Percentiles rank a stretch among this genome's conserved stretches.
phyloP scores from a whole-genome alignment of 768 basidiomycete genomes.

The Dentipellis fragilis region DNA sequence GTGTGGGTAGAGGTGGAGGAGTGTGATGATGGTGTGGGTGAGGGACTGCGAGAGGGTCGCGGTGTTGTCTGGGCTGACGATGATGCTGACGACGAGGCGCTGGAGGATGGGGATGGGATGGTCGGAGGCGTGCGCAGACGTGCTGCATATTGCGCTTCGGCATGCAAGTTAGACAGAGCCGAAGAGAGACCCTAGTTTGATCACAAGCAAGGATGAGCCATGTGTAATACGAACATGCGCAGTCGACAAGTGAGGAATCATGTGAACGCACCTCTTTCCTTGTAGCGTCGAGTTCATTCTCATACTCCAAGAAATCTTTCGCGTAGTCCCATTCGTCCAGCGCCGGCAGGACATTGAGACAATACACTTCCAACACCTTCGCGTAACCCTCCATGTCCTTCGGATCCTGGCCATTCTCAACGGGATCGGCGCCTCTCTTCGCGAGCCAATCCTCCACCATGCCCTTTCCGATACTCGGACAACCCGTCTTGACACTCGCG shows the following conservation, averaged over 20 bases:
- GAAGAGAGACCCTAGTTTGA: slow-evolving; percentile 5
- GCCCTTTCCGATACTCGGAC: slow-evolving; percentile 46
- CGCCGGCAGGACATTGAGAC: slow-evolving; percentile 60
- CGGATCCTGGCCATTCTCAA: slow-evolving; percentile 5
- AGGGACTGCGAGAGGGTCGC: slow-evolving; percentile 11
- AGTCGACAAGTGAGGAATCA: neutral
- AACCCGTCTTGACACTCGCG: slow-evolving; percentile 58
- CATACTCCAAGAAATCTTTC: slow-evolving; percentile 64
- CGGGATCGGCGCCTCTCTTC: slow-evolving; percentile 25
- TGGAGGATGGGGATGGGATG: neutral
- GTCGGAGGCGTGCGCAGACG: neutral
- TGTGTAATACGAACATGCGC: too few relatives aligned
- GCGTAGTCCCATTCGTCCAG: slow-evolving; percentile 77
- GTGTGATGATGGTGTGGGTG: slow-evolving; percentile 8
- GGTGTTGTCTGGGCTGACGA: slow-evolving; percentile 7
- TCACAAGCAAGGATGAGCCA: slow-evolving; percentile 13
- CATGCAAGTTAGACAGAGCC: slow-evolving; percentile 5
- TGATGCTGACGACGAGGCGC: neutral
- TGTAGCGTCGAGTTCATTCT: slow-evolving; percentile 46
- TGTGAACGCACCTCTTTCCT: slow-evolving; percentile 40
- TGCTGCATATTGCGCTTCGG: neutral
- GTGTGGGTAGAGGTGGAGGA: slow-evolving; percentile 14
- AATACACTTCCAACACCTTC: slow-evolving; percentile 70
- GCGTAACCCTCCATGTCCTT: slow-evolving; percentile 49
- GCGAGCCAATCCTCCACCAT: slow-evolving; percentile 79